Conservation (phyloP, 1,284 basidiomycete species). For the Malassezia psittaci region DNA sequence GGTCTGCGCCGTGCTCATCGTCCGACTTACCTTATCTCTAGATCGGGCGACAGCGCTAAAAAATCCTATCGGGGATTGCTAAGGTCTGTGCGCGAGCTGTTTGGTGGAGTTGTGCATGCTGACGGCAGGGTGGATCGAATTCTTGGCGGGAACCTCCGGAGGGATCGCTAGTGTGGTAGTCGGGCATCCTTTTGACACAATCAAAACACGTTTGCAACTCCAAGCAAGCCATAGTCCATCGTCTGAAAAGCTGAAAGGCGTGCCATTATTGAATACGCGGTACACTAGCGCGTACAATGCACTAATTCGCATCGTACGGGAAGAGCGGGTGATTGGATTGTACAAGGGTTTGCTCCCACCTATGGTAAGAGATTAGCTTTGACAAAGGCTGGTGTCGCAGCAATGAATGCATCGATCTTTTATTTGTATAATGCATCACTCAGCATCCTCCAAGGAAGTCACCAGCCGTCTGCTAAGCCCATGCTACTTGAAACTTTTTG, state of each 20-base stretch:
- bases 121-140: constrained; percentile 24
- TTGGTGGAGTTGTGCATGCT: not conserved
- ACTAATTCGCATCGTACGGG: constrained; percentile 28
- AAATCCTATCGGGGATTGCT: too few relatives aligned
- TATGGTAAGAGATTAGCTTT: not conserved
- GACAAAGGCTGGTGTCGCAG: constrained; percentile 29
- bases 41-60: not conserved
- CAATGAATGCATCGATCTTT: constrained; percentile 44
- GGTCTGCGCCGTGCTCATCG: too few relatives aligned
- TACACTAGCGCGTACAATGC: constrained; percentile 26
- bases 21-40: too few relatives aligned
- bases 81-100: too few relatives aligned
- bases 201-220: constrained; percentile 40
- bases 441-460: constrained; percentile 13
- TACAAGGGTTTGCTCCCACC: constrained; percentile 23
- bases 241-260: not conserved
- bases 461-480: not conserved
- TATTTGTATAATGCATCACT: constrained; percentile 31
- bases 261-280: not conserved
- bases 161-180: constrained; percentile 32
- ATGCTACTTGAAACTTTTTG: constrained; percentile 23
- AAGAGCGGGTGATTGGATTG: constrained; percentile 32
- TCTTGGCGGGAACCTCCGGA: constrained; percentile 37
- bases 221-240: not conserved
- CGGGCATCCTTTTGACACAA: constrained; percentile 38